Conservation (phyloP, 2,329 filamentous ascomycete genomes). For the Botrytis galanthina region DNA sequence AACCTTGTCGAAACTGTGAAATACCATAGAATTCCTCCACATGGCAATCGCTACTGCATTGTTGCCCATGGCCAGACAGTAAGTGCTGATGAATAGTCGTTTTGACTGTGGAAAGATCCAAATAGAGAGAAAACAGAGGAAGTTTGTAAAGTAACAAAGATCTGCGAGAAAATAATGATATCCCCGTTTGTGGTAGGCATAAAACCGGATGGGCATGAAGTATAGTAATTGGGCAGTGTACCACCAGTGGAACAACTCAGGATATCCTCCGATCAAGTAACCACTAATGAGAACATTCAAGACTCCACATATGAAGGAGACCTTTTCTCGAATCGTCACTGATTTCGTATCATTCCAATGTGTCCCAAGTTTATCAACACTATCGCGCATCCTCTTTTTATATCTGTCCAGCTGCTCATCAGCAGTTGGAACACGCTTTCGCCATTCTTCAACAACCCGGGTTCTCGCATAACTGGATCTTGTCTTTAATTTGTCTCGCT, state of each 20-base stretch:
- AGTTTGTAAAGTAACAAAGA: conserved; percentile 97
- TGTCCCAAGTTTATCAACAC: conserved; percentile 80
- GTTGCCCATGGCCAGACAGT: conserved; percentile 91
- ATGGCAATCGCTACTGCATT: conserved; percentile 97
- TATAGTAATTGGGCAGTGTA: conserved; percentile 85
- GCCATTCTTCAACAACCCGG: conserved; percentile 90
- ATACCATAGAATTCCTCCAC: conserved; percentile 98
- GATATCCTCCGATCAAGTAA: conserved; percentile 83
- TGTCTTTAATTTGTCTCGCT: conserved; percentile 75
- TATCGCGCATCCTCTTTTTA: conserved; percentile 78
- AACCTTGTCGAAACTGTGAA: conserved; percentile 97
- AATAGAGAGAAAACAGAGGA: conserved; percentile 75
- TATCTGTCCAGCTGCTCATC: conserved; percentile 94
- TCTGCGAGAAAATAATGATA: conserved; percentile 98
- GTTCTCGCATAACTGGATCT: conserved; percentile 77
- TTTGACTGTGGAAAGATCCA: conserved; percentile 92
- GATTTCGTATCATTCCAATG: conserved; percentile 88
- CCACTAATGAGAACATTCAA: conserved; percentile 97
- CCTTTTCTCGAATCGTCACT: conserved; percentile 87
- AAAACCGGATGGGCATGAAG: conserved; percentile 95
- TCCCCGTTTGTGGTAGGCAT: conserved; percentile 84
- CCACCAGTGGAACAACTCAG: conserved; percentile 88
- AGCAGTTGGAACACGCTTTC: conserved; percentile 76
- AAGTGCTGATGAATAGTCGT: conserved; percentile 85
- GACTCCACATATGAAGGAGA: conserved; percentile 93